Evolutionary conservation across 2,329 filamentous ascomycete genomes (phyloP), one percentile per base, ranked within the genome.

Genomic region (Dactylonectria estremocensis): DNA sequence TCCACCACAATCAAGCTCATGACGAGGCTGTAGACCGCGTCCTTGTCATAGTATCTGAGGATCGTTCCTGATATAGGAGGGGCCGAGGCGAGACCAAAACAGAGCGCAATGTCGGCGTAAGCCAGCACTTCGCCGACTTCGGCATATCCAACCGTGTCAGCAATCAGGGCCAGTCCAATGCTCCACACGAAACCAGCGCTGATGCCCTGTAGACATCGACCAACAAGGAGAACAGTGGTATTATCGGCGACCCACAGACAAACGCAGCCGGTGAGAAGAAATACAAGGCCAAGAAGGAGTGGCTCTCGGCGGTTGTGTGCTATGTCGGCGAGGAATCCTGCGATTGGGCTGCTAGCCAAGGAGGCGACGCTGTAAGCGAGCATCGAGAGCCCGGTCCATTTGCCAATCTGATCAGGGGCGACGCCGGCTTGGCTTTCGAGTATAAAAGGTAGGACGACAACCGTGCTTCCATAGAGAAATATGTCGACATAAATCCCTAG

Each of bases 401-500:
- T 56, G 9, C 46, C 37, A 46, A 69, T 60, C 1, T 59, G 40
- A 3, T 61, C 40, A 11, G 64, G 20, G 2, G 28, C 22, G 10
- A 64, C 48, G 1, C 56, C 46, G 5, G 62, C 46, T 18, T 71
- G 67, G 2, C 53, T 45, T 45, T 71, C 50, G 18, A 71, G 43
- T 4, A 69, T 48, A 18, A 71, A 69, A 8, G 67, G 69, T 4
- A 69, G 61, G 3, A 67, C 68, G 16, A 68, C 59, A 43, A 71
- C 67, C 24, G 64, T 69, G 31, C 58, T 62, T 2, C 61, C 69
- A 22, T 69, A 69, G 24, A 71, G 60, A 22, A 69, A 71, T 20
- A 71, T 68, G 49, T 69, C 67, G 31, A 69, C 59, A 13, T 64
- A 69, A 2, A 69, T 69, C 8, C 69, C 67, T 4, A 68, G 52